Conservation (phyloP, 1,284 basidiomycete genomes). For the Apiotrichum sp. region DNA sequence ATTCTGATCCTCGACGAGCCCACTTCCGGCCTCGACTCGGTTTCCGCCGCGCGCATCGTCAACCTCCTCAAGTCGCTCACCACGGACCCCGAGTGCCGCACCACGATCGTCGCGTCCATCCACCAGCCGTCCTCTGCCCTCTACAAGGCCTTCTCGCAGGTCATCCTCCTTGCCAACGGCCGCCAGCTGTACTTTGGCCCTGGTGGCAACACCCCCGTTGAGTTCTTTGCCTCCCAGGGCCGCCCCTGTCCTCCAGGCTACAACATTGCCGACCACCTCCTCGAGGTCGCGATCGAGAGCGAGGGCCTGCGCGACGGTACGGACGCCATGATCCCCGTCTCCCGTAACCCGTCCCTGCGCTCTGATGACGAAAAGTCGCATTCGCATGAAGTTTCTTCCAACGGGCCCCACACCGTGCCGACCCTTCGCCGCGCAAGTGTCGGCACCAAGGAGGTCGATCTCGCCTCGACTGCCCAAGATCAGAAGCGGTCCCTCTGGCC, state of each 20-base stretch:
- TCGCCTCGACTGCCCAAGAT: conserved; percentile 3
- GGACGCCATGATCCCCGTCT: not conserved
- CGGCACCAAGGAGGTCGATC: conserved; percentile 11
- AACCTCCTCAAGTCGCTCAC: conserved; percentile 68
- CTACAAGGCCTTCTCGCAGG: conserved; percentile 74
- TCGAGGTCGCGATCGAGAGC: conserved; percentile 70
- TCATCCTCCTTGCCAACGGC: conserved; percentile 70
- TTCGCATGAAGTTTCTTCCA: not conserved
- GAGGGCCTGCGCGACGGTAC: conserved; percentile 45
- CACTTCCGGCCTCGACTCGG: conserved; percentile 69
- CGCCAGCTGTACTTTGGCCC: conserved; percentile 72
- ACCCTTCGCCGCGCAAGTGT: not conserved
- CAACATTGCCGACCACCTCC: conserved; percentile 81
- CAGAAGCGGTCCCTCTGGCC: conserved; percentile 6
- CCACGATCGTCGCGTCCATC: conserved; percentile 75
- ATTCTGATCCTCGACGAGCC: conserved; percentile 63
- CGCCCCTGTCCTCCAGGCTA: conserved; percentile 61
- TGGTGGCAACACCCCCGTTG: conserved; percentile 60
- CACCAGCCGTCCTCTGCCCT: conserved; percentile 79
- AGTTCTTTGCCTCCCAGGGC: conserved; percentile 56
- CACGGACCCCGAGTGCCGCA: conserved; percentile 60
- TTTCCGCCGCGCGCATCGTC: conserved; percentile 73
- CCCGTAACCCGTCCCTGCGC: not conserved
- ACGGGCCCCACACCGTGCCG: not conserved
- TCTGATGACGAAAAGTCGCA: not conserved